Evolutionary conservation across 495 filamentous ascomycete species (phyloP), one percentile per base, ranked within the genome.

Genomic region (Aspergillus taichungensis): DNA sequence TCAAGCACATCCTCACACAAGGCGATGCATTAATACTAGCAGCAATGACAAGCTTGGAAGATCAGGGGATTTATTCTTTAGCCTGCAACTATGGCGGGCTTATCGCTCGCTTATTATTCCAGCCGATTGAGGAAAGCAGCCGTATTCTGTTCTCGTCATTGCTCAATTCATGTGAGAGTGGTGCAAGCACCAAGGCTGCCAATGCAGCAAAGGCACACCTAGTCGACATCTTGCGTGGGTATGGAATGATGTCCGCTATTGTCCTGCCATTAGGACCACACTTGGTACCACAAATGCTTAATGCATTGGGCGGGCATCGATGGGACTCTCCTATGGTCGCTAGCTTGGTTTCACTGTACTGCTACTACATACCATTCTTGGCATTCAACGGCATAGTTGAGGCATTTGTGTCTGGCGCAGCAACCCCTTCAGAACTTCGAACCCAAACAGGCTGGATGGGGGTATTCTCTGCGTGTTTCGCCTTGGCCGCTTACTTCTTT

Each of bases 1-100:
- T 96, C 31, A 99, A 99, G 57, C 88, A 96, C 62, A 47, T 97
- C 43, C 78, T 97, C 18, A 97, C 94, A 0, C 88, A 95, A 64
- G 92, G 90, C 28, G 92, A 99, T 71, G 83, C 87, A 8, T 77
- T 96, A 56, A 77, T 97, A 29, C 83, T 99, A 30, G 76, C 84
- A 27, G 64, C 78, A 39, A 68, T 97, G 45, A 80, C 88, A 18
- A 78, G 82, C 2, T 73, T 88, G 5, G 69, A 75, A 32, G 84
- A 88, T 8, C 91, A 97, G 66, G 92, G 92, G n/a, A 81, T 87
- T 12, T 99, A 97, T 63, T 85, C 88, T 0, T 73, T 99, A 3
- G 92, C 91, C 28, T 82, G 85, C 40, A 96, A 96, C 57, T 99
- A 99, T 68, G 92, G 94, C 34, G 84, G 88, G 6, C 77, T 99